phyloP scores from a whole-genome alignment of 371 early-diverging fungal species.

The Mortierella sp. region DNA sequence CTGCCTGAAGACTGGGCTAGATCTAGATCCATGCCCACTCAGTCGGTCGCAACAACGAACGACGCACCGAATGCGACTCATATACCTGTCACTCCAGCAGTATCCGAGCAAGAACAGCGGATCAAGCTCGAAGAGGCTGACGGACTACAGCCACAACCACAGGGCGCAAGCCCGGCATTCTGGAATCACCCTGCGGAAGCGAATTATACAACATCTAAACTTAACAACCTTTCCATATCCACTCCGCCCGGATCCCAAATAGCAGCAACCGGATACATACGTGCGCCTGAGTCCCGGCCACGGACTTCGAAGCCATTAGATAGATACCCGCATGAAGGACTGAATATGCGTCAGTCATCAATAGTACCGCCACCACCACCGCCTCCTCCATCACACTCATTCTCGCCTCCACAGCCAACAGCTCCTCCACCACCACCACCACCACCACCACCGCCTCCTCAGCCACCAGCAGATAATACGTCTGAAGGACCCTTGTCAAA shows the following conservation, averaged over 20 bases:
- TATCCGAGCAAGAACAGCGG: neutral
- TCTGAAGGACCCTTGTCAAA: no score
- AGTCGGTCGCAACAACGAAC: no score
- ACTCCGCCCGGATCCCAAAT: no score
- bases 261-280: no score
- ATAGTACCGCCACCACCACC: constrained; percentile 3
- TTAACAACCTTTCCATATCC: neutral
- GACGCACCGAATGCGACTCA: no score
- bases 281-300: no score
- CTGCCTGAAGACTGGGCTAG: no score
- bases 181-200: constrained; percentile 14
- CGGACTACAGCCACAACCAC: neutral
- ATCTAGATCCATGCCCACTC: no score
- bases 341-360: neutral
- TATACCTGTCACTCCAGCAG: neutral
- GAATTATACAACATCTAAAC: constrained; percentile 8
- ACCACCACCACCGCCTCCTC: constrained; percentile 20
- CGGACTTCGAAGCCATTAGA: no score
- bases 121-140: neutral
- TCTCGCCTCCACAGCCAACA: constrained; percentile 19
- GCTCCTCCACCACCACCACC: constrained; percentile 7
- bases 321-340: neutral
- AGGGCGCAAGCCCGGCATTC: no score
- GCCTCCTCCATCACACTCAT: constrained; percentile 6
- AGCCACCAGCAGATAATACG: no score